Percentiles rank a stretch among this genome's conserved stretches.
phyloP scores from a whole-genome alignment of 2,329 filamentous ascomycete species.

The Ophiostoma ulmi region DNA sequence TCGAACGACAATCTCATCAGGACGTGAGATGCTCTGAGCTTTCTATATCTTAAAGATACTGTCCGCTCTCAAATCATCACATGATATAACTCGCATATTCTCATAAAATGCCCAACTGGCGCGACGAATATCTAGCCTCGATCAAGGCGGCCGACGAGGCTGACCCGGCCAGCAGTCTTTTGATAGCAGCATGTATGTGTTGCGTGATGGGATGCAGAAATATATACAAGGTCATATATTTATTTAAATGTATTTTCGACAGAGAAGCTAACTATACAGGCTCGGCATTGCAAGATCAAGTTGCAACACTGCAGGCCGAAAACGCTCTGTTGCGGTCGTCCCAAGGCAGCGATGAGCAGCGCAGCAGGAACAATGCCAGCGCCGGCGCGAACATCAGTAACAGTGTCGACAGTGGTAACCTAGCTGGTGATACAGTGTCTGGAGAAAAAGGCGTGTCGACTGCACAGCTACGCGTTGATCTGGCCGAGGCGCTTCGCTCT shows the following conservation, averaged over 20 bases:
- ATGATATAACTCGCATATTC: background rate
- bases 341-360: conserved; percentile 15
- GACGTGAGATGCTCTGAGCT: background rate
- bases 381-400: conserved; percentile 17
- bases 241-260: background rate
- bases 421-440: background rate
- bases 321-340: conserved; percentile 34
- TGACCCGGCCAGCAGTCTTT: conserved; percentile 53
- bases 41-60: background rate
- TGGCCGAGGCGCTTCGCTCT: conserved; percentile 71
- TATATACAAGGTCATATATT: too few species aligned
- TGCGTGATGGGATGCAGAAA: background rate
- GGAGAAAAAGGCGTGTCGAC: background rate
- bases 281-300: conserved; percentile 61
- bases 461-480: conserved; percentile 59
- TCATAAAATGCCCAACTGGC: conserved; percentile 61
- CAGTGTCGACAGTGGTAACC: conserved; percentile 31
- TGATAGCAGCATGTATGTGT: conserved; percentile 72
- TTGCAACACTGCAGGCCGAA: conserved; percentile 58
- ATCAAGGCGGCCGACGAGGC: conserved; percentile 69
- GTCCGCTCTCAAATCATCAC: background rate
- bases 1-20: too few species aligned
- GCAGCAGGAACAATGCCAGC: background rate
- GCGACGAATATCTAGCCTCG: conserved; percentile 72
- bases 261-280: conserved; percentile 40